phyloP scores from a whole-genome alignment of 2,329 filamentous ascomycete genomes.

The Claviceps lovelessii region DNA sequence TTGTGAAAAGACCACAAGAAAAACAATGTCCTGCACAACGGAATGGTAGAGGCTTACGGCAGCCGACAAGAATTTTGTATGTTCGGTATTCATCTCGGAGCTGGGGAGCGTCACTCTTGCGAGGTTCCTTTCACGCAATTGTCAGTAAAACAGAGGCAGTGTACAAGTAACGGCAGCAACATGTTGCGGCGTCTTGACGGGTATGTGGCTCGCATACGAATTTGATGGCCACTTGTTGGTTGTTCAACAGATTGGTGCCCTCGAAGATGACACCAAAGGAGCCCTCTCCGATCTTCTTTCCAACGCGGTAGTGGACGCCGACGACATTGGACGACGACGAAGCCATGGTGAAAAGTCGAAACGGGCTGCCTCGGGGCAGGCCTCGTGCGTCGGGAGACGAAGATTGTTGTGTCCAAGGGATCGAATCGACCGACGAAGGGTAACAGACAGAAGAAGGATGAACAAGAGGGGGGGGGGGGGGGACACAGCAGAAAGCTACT shows the following conservation, averaged over 20 bases:
- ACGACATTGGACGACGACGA: slow-evolving; percentile 93
- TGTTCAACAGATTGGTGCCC: slow-evolving; percentile 95
- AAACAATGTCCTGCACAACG: neutral
- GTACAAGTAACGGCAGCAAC: neutral
- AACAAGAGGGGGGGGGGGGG: neutral
- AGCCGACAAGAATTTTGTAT: slow-evolving; percentile 98
- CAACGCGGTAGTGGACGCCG: slow-evolving; percentile 94
- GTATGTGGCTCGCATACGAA: slow-evolving; percentile 53
- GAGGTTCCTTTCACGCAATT: slow-evolving; percentile 55
- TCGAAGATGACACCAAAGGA: slow-evolving; percentile 98
- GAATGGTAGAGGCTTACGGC: slow-evolving; percentile 52
- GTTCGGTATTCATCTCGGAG: slow-evolving; percentile 96
- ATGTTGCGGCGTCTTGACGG: neutral
- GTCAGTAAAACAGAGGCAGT: neutral
- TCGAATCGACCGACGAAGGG: neutral
- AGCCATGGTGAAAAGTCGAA: slow-evolving; percentile 43
- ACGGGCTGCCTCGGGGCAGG: slow-evolving; percentile 3
- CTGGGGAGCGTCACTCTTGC: slow-evolving; percentile 97
- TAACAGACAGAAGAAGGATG: neutral
- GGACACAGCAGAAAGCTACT: neutral
- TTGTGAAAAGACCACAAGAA: neutral
- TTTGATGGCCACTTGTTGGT: slow-evolving; percentile 98
- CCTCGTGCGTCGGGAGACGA: slow-evolving; percentile 3
- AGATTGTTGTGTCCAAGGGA: slow-evolving; percentile 1
- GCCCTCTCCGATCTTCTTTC: slow-evolving; percentile 98